Evolutionary conservation across 208 protist species (phyloP).

Genomic region (Naegleria gruberi): DNA sequence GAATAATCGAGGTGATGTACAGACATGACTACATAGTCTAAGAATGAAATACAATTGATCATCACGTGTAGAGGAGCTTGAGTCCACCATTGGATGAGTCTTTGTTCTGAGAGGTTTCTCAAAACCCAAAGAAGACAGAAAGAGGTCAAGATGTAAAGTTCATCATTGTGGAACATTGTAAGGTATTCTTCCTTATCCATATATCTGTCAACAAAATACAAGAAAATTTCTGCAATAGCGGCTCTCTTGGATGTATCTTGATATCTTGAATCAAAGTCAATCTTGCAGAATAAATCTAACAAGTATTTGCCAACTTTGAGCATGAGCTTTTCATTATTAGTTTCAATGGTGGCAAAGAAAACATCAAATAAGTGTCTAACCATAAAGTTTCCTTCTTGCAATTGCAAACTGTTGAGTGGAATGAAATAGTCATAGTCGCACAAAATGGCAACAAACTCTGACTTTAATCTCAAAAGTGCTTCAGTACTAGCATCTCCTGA

Average conservation of each 20-base stretch:
- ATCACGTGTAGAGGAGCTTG: background rate
- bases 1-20: background rate
- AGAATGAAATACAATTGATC: background rate
- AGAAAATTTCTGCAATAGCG: background rate
- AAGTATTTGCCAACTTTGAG: background rate
- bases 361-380: background rate
- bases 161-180: background rate
- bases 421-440: background rate
- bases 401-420: background rate
- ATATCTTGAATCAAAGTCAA: background rate
- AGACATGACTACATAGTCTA: background rate
- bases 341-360: background rate
- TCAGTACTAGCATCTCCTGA: background rate
- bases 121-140: background rate
- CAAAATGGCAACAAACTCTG: background rate
- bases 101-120: background rate
- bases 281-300: constrained; percentile 5
- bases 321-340: background rate
- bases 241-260: background rate
- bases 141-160: background rate
- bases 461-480: background rate
- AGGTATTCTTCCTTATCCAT: background rate
- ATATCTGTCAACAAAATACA: background rate
- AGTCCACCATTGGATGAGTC: background rate
- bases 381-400: background rate